These are phyloP conservation scores for Arbutus unedo DNA, from an alignment of 148 eudicot species.

Conservation along the genomic window DNA sequence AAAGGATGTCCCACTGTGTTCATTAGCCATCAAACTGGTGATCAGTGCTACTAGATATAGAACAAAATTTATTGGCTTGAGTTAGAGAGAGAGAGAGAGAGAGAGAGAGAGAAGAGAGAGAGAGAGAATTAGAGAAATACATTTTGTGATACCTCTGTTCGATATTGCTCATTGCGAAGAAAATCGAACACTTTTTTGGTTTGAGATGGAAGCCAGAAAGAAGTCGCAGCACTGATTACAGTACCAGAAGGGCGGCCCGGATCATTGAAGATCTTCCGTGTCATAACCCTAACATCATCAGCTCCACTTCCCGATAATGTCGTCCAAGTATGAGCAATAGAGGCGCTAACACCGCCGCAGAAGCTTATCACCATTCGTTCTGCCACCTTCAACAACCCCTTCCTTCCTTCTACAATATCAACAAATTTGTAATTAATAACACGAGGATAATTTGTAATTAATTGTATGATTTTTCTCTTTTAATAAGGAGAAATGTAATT, in stretches of 20 bases:
- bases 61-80: no score
- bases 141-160: constrained; percentile 29
- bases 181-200: constrained; percentile 44
- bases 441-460: background rate
- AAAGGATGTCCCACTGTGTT: constrained; percentile 47
- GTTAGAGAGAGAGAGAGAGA: no score
- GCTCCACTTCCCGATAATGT: constrained; percentile 31
- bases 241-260: constrained; percentile 39
- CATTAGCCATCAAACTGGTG: background rate
- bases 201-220: constrained; percentile 48
- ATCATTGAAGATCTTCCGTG: constrained; percentile 37
- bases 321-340: constrained; percentile 37
- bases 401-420: constrained; percentile 30
- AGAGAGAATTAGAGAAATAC: no score
- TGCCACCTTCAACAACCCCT: constrained; percentile 43
- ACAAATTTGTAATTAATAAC: constrained; percentile 10
- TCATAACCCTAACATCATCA: constrained; percentile 41
- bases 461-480: background rate
- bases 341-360: constrained; percentile 35
- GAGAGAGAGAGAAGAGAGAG: no score
- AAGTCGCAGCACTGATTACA: constrained; percentile 39
- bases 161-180: constrained; percentile 22
- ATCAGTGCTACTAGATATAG: background rate
- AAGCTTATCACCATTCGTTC: constrained; percentile 48
- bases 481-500: background rate